phyloP scores from a whole-genome alignment of 352 stramenopile genomes.

The Lagenidium sp. region DNA sequence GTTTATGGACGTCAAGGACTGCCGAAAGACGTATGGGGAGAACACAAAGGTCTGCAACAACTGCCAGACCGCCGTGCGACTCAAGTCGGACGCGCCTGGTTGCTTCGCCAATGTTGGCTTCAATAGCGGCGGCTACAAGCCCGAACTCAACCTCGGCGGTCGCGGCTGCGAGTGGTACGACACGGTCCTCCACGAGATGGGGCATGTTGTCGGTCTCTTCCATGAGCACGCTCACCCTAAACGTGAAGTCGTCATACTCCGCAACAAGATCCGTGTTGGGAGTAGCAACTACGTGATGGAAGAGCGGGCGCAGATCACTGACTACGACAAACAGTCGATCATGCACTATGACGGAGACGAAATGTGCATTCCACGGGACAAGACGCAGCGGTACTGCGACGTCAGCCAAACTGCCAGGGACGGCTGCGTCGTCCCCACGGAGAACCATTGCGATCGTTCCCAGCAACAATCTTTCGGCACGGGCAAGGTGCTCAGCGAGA shows the following conservation, averaged over 20 bases:
- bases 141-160: background rate
- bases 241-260: slow-evolving; percentile 7
- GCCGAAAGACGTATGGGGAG: slow-evolving; percentile 1
- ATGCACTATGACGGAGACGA: slow-evolving; percentile 21
- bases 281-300: slow-evolving; percentile 4
- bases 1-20: slow-evolving; percentile 6
- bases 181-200: slow-evolving; percentile 5
- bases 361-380: slow-evolving; percentile 8
- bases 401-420: background rate
- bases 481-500: background rate
- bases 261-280: too few species aligned
- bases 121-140: background rate
- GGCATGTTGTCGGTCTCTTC: slow-evolving; percentile 7
- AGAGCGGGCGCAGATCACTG: too few species aligned
- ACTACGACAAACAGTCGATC: slow-evolving; percentile 18
- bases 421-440: slow-evolving; percentile 3
- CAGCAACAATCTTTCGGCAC: background rate
- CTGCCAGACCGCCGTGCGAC: slow-evolving; percentile 3
- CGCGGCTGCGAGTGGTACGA: slow-evolving; percentile 1
- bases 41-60: slow-evolving; percentile 9
- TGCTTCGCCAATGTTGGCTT: slow-evolving; percentile 10
- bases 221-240: slow-evolving; percentile 12
- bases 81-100: slow-evolving; percentile 1
- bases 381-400: slow-evolving; percentile 4
- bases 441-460: slow-evolving; percentile 6